Evolutionary conservation across 2,329 filamentous ascomycete species (phyloP), one percentile per base, ranked within the genome.

Genomic region (Aspergillus unguis): DNA sequence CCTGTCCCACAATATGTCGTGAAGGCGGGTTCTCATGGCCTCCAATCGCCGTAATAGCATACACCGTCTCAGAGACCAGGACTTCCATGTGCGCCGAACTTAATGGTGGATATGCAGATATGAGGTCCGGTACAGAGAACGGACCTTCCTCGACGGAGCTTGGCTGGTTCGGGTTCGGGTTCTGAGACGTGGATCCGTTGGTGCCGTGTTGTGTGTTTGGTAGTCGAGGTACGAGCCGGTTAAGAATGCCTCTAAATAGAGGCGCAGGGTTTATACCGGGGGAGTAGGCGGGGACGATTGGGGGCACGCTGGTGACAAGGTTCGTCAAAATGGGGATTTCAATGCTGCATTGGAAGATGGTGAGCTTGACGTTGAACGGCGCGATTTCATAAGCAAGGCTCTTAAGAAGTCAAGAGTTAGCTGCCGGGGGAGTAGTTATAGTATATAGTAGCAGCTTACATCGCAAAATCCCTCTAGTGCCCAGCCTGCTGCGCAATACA

Each of bases 401-500:
- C 77, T 80, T 55, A 2, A 10, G 53, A 49, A 48, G 64, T 43
- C 58, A 53, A 48, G 29, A 25, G 31, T 53, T 40, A 41, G 27
- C 26, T 11, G 23, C 25, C 3, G 6, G 9, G 11, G 11, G 23
- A 44, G 29, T 17, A 25, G 11, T 11, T 29, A 11, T 31, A 11
- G 11, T 23, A n/a, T 26, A 11, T 27, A 26, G 2, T 6, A 38
- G 10, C 29, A 45, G 7, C 68, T 58, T 64, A 80, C 90, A 73
- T 97, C 92, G 74, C 92, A 96, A 70, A 94, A 96, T 17, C 92
- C 94, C 73, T 97, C 94, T 33, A 96, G 81, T 1, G 91, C 94
- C 91, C 92, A 96, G 35, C 91, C 92, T 10, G 91, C 88, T 17
- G 92, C 90, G 59, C 91, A 94, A 70, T 95, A 94, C 77, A 95